Evolutionary conservation across 176 grass and related monocot species (phyloP).

Genomic region (Hsuehochloa calcarea): DNA sequence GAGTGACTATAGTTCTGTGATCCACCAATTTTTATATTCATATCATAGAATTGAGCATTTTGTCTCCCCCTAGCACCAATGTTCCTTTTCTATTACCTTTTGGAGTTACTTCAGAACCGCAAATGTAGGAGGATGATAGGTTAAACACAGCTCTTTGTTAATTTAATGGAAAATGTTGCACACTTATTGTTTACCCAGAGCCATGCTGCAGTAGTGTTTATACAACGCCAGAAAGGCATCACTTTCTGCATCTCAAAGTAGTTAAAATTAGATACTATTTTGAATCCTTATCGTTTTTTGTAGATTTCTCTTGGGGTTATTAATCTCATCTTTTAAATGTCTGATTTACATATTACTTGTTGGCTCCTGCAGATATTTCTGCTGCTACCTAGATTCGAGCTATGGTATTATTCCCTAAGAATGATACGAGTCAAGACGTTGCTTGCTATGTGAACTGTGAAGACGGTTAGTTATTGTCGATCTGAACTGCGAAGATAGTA

Average conservation of each 20-base stretch:
- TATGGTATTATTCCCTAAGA: neutral
- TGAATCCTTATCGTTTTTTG: neutral
- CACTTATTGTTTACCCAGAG: neutral
- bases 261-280: neutral
- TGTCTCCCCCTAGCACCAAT: neutral
- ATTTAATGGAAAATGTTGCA: constrained; percentile 8
- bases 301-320: neutral
- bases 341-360: neutral
- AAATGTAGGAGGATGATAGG: neutral
- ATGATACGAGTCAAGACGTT: neutral
- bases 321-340: neutral
- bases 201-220: neutral
- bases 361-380: constrained; percentile 25
- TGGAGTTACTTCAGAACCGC: neutral
- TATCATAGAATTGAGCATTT: constrained; percentile 2
- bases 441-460: neutral
- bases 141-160: neutral
- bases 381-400: neutral
- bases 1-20: neutral
- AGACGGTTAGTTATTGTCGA: neutral
- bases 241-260: neutral
- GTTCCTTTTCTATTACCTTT: neutral
- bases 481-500: constrained; percentile 15
- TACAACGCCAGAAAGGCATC: neutral
- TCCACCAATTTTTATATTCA: neutral